phyloP scores from a whole-genome alignment of 2,329 filamentous ascomycete species.

The Westerdykella aurantiaca region DNA sequence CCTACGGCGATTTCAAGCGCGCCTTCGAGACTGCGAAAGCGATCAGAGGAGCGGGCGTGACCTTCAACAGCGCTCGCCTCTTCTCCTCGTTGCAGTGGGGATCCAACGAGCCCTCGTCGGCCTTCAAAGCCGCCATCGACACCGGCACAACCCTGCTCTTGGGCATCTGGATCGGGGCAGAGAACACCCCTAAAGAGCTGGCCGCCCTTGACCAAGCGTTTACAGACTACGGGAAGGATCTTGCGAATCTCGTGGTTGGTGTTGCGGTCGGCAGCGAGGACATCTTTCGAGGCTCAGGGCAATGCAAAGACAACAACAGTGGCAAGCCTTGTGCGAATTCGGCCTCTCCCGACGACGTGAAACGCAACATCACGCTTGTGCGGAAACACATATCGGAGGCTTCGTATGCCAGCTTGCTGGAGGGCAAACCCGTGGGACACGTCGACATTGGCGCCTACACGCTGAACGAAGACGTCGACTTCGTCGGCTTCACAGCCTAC shows the following conservation, averaged over 20 bases:
- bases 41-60: constrained; percentile 36
- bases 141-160: constrained; percentile 28
- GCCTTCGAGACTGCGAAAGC: constrained; percentile 19
- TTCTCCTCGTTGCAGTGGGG: constrained; percentile 56
- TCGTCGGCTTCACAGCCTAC: constrained; percentile 31
- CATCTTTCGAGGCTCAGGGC: constrained; percentile 60
- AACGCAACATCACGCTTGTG: constrained; percentile 46
- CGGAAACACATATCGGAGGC: constrained; percentile 53
- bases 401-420: constrained; percentile 41
- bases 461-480: constrained; percentile 25
- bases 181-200: constrained; percentile 16
- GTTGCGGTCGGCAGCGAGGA: constrained; percentile 34
- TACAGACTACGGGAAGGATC: constrained; percentile 37
- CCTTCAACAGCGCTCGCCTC: constrained; percentile 62
- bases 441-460: constrained; percentile 25
- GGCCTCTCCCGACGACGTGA: constrained; percentile 58
- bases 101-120: constrained; percentile 53
- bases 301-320: neutral
- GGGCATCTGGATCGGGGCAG: constrained; percentile 26
- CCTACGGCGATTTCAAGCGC: constrained; percentile 17
- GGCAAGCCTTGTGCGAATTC: constrained; percentile 25
- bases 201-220: constrained; percentile 27
- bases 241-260: constrained; percentile 45
- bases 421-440: constrained; percentile 40
- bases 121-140: constrained; percentile 31